phyloP scores from a whole-genome alignment of 2,329 filamentous ascomycete species.

The Colletotrichum graminicola region DNA sequence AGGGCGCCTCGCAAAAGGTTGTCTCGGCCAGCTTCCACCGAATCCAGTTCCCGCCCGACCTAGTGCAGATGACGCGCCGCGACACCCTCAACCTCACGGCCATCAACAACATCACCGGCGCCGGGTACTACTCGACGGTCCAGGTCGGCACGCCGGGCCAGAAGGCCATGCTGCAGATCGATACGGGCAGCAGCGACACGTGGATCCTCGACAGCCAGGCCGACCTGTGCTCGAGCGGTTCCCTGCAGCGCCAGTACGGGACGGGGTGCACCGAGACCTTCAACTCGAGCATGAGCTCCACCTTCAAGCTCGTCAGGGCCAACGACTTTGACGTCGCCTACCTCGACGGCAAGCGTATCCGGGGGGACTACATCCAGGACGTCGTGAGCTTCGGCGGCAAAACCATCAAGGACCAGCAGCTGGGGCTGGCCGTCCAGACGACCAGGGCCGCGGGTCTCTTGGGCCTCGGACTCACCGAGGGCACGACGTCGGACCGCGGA shows the following conservation, averaged over 20 bases:
- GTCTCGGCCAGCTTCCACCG: constrained; percentile 29
- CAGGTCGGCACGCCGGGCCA: constrained; percentile 73
- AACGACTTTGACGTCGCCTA: constrained; percentile 71
- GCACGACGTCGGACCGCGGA: constrained; percentile 56
- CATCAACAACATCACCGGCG: constrained; percentile 66
- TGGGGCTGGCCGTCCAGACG: constrained; percentile 65
- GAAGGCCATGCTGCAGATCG: constrained; percentile 68
- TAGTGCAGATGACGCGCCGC: constrained; percentile 35
- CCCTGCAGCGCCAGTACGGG: constrained; percentile 16
- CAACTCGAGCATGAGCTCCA: constrained; percentile 60
- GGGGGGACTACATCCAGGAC: constrained; percentile 70
- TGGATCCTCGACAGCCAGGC: constrained; percentile 61
- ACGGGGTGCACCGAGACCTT: constrained; percentile 47
- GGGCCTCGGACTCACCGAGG: constrained; percentile 68
- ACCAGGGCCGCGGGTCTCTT: constrained; percentile 67
- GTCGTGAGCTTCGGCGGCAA: constrained; percentile 63
- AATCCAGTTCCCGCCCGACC: constrained; percentile 17
- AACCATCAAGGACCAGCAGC: constrained; percentile 64
- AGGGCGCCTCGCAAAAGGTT: constrained; percentile 24
- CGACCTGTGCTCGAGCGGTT: constrained; percentile 29
- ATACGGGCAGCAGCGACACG: constrained; percentile 77
- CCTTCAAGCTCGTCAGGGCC: constrained; percentile 58
- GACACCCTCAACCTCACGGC: constrained; percentile 52
- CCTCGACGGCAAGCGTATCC: constrained; percentile 66
- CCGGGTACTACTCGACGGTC: constrained; percentile 73